Conservation (phyloP, 2,329 filamentous ascomycete species). For the Davidsoniella australis region DNA sequence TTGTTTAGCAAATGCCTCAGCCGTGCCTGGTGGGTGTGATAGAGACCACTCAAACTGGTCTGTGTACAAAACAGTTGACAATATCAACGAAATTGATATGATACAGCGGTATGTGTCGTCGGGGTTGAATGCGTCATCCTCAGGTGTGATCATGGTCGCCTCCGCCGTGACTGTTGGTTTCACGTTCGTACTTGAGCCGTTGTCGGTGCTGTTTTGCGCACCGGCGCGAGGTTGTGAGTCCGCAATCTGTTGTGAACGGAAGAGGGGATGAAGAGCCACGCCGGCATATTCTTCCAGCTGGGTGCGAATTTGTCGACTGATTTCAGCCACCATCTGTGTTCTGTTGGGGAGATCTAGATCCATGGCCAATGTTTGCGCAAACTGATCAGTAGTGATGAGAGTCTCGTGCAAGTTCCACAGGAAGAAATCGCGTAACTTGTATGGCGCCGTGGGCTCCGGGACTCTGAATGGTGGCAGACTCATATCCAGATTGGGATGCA, state of each 20-base stretch:
- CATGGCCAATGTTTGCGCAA: conserved; percentile 77
- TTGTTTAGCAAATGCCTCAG: conserved; percentile 79
- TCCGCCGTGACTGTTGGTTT: conserved; percentile 46
- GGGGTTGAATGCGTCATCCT: conserved; percentile 54
- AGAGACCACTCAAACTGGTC: conserved; percentile 98
- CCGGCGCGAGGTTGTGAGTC: conserved; percentile 16
- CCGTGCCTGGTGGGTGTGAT: conserved; percentile 75
- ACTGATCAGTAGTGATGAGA: conserved; percentile 84
- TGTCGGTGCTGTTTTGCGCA: conserved; percentile 17
- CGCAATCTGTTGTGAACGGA: conserved; percentile 39
- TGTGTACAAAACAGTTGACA: conserved; percentile 80
- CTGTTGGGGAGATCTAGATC: conserved; percentile 81
- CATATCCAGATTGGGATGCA: conserved; percentile 40
- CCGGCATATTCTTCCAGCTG: conserved; percentile 94
- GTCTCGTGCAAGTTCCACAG: conserved; percentile 96
- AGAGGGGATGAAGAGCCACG: conserved; percentile 81
- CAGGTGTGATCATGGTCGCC: conserved; percentile 38
- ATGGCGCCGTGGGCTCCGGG: conserved; percentile 66
- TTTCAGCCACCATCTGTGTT: conserved; percentile 51
- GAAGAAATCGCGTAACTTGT: conserved; percentile 86
- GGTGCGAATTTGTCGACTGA: conserved; percentile 85
- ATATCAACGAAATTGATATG: conserved; percentile 76
- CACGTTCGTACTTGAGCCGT: background rate
- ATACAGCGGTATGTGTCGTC: conserved; percentile 93
- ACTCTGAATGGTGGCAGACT: conserved; percentile 61